Evolutionary conservation across 225 moss, liverwort and hornwort species (phyloP), one percentile per base, ranked within the genome.

Genomic region (Anthoceros angustus): DNA sequence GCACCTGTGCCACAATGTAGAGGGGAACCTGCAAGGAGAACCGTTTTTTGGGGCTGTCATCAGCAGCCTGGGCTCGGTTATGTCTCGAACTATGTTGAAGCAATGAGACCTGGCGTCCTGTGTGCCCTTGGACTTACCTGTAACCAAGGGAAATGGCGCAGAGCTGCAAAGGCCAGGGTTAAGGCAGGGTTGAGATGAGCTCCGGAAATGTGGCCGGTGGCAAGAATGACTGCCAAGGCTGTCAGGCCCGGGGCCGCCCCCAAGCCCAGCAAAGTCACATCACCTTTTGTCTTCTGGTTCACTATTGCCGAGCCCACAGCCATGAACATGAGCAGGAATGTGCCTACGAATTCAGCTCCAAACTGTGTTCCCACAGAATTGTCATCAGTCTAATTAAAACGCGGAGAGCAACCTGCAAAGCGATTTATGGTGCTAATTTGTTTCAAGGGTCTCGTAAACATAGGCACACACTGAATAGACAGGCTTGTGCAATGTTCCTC

Each of bases 221-320:
- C 80, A 42, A 80, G 78, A 71, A 83, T 69, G 80, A 83, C 78
- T 63, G 74, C 11, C 83, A 78, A 80, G 63, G 78, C 83, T 18
- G 80, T 74, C 45, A 78, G 48, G 16, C 83, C 80, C 9, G 76
- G 78, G 0, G 83, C 68, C 11, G 25, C 61, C 6, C 78, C 83
- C 23, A 74, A 62, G 42, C 78, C 83, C 25, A 83, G 63, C 69
- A 74, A 60, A 32, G 72, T 80, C 43, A 80, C 72, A 46, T 80
- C 80, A 40, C 83, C 83, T 24, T 74, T 46, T 39, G 25, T 78
- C n/a, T 72, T 72, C 41, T 68, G 64, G 74, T 83, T 65, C 41
- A 50, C 78, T 21, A 80, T 70, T 20, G 72, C 63, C 5, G 80
- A 61, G 9, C 83, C 80, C 20, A 77, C 75, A 42, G 80, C 68